Evolutionary conservation across 2,329 filamentous ascomycete genomes (phyloP).

Genomic region (Xylariaceae sp.): DNA sequence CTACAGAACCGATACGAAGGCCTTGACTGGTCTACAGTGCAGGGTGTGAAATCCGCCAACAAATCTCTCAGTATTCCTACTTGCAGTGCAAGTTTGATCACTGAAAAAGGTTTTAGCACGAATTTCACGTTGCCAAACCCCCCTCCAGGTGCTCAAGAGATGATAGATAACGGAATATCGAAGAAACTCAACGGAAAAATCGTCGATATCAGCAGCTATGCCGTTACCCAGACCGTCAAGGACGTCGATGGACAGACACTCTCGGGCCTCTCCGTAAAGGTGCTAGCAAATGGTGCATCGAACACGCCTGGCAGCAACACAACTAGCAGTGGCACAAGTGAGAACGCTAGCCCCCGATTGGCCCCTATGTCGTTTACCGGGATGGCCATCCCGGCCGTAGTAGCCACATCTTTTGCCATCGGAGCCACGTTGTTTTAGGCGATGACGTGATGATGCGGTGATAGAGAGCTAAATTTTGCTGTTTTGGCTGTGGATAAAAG

Average conservation of each 20-base stretch:
- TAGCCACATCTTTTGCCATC: conserved; percentile 17
- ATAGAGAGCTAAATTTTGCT: conserved; percentile 8
- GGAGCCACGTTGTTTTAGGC: conserved; percentile 15
- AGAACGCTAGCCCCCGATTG: conserved; percentile 15
- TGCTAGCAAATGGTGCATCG: conserved; percentile 18
- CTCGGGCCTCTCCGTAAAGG: conserved; percentile 43
- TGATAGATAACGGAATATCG: conserved; percentile 73
- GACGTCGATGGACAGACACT: conserved; percentile 40
- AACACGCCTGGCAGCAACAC: conserved; percentile 22
- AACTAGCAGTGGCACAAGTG: conserved; percentile 1
- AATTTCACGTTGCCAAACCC: conserved; percentile 73
- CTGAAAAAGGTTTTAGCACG: conserved; percentile 62
- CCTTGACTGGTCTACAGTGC: conserved; percentile 66
- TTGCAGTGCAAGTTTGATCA: conserved; percentile 67
- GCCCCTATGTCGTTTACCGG: conserved; percentile 12
- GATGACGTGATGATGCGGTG: conserved; percentile 2
- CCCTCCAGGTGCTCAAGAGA: conserved; percentile 62
- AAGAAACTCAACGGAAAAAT: conserved; percentile 63
- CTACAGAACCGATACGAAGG: conserved; percentile 72
- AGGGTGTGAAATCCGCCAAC: conserved; percentile 56
- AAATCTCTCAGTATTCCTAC: conserved; percentile 50
- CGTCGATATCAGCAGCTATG: conserved; percentile 62
- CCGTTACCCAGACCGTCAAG: conserved; percentile 45
- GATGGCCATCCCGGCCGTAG: conserved; percentile 14
- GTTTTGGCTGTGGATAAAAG: conserved; percentile 16